Evolutionary conservation across 352 stramenopile species (phyloP).

Genomic region (Pythium vanterpoolii): DNA sequence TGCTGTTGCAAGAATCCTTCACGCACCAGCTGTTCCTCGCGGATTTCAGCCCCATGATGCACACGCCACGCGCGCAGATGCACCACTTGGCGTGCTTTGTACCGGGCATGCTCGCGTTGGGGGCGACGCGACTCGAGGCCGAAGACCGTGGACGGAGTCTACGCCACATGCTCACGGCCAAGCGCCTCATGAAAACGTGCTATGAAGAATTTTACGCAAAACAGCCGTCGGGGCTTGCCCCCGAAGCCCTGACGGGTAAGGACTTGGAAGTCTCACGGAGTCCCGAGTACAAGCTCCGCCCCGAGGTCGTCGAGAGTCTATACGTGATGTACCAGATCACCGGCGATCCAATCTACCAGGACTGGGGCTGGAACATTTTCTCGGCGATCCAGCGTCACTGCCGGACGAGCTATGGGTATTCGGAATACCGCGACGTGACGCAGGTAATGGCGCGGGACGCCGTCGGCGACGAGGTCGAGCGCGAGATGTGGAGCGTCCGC

Average conservation of each 20-base stretch:
- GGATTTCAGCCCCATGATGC: slow-evolving; percentile 39
- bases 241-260: slow-evolving; percentile 77
- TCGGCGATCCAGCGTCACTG: slow-evolving; percentile 90
- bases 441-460: slow-evolving; percentile 2
- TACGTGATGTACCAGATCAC: slow-evolving; percentile 96
- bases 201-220: slow-evolving; percentile 92
- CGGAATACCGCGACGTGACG: slow-evolving; percentile 50
- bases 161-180: slow-evolving; percentile 81
- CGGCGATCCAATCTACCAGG: slow-evolving; percentile 91
- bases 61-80: slow-evolving; percentile 76
- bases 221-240: slow-evolving; percentile 89
- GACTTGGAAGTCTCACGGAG: slow-evolving; percentile 24
- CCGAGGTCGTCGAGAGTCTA: slow-evolving; percentile 95
- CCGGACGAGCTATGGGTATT: slow-evolving; percentile 89
- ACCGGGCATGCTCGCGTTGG: slow-evolving; percentile 90
- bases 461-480: slow-evolving; percentile 1
- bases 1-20: slow-evolving; percentile 79
- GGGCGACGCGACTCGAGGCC: slow-evolving; percentile 24
- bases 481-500: slow-evolving; percentile 9
- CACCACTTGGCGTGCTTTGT: slow-evolving; percentile 98
- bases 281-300: slow-evolving; percentile 92
- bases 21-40: slow-evolving; percentile 53
- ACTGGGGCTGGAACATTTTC: slow-evolving; percentile 97
- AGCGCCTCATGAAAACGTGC: slow-evolving; percentile 90
- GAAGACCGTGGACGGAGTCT: slow-evolving; percentile 62